Base-by-base conservation (phyloP, 805 yeast genomes). In the Vanderwaltozyma yarrowii region DNA sequence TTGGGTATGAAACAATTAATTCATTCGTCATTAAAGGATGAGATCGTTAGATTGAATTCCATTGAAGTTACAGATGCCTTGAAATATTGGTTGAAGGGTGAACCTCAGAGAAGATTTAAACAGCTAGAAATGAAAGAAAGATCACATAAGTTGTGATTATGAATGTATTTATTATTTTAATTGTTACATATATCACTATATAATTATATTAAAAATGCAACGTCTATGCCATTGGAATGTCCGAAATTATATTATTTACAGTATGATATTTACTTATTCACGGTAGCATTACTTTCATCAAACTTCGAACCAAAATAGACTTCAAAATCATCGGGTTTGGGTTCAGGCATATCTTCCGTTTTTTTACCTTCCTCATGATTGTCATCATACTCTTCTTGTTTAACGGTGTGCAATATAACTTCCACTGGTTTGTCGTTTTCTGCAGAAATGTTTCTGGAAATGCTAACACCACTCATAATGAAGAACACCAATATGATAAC, bases 21-120 rank as follows among this genome's bases (percentile, higher is more conserved):
- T 3, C 29, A 30, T 9, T 7, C 29, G 2, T 24, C 29, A 15
- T 52, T 70, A 36, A 60, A 53, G 37, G 44, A 50, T 13, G 58
- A 58, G 29, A 51, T 51, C 33, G 31, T 50, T 1, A 45, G 49
- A 10, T 73, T 78, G 26, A 77, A 75, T 46, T 65, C 82, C 6
- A 67, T 68, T 43, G 96, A 86, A 61, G 76, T 76, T 17, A 67
- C 76, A 51, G 65, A 69, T 38, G 95, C 94, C 1, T 67, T 83
- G 41, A 66, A 69, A 37, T 73, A 73, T 50, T 86, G 92, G 82
- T 62, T 79, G 30, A 64, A 69, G 36, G 88, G 89, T 30, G 67
- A 71, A 41, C 95, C 95, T 0, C 92, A 82, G 57, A 46, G 59
- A 39, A 73, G 86, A 35, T 85, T 84, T 55, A 59, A 60, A 27